Evolutionary conservation across 2,329 filamentous ascomycete genomes (phyloP).

Genomic region (Colletotrichum ledebouriae): DNA sequence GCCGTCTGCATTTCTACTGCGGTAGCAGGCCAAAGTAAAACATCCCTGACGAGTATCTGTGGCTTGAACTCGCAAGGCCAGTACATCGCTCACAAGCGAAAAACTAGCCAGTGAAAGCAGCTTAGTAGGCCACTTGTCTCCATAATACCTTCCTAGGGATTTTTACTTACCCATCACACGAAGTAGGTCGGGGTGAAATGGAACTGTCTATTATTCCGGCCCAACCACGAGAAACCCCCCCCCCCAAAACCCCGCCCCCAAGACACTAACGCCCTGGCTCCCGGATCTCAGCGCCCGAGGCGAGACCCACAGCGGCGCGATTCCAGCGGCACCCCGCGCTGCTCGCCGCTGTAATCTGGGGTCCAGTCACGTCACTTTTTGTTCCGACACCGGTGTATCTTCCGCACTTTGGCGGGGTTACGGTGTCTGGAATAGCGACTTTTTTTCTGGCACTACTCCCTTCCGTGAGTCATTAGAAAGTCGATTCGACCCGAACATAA

Average conservation of each 20-base stretch:
- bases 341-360: constrained; percentile 29
- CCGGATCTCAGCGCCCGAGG: constrained; percentile 27
- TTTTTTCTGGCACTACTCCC: constrained; percentile 31
- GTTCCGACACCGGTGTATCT: constrained; percentile 36
- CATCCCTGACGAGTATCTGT: no score
- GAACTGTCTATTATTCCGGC: constrained; percentile 7
- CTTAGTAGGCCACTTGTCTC: no score
- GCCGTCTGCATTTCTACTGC: constrained; percentile 16
- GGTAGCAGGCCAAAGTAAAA: no score
- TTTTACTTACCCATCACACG: no score
- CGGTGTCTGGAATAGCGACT: constrained; percentile 37
- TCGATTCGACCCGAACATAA: constrained; percentile 16
- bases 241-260: constrained; percentile 1
- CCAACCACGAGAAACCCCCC: constrained; percentile 1
- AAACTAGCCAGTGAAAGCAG: no score
- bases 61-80: no score
- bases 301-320: constrained; percentile 22
- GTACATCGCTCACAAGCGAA: no score
- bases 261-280: constrained; percentile 9
- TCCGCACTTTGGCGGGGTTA: constrained; percentile 41
- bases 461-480: constrained; percentile 37
- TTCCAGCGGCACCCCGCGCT: constrained; percentile 38
- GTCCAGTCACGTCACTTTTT: constrained; percentile 40
- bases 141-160: no score
- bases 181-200: neutral